Conservation (phyloP, 495 filamentous ascomycete genomes). For the Articulospora tetracladia region DNA sequence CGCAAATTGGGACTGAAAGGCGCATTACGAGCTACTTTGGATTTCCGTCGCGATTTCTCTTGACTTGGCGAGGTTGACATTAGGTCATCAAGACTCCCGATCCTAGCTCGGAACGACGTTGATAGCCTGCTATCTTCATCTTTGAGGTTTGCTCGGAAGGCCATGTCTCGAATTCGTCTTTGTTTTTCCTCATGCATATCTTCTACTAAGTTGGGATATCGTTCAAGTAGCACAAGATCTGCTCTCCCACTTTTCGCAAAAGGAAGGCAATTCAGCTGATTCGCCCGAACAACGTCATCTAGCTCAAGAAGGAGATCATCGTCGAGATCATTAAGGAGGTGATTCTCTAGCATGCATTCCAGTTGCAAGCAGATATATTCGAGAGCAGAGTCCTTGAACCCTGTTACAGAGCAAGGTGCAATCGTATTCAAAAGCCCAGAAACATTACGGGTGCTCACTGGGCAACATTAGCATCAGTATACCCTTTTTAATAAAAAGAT, state of each 20-base stretch:
- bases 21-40: constrained; percentile 42
- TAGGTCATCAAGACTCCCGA: constrained; percentile 54
- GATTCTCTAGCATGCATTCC: constrained; percentile 85
- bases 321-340: constrained; percentile 81
- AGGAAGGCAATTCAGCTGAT: constrained; percentile 72
- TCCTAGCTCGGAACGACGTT: constrained; percentile 40
- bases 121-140: constrained; percentile 55
- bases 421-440: constrained; percentile 79
- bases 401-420: constrained; percentile 71
- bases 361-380: constrained; percentile 91
- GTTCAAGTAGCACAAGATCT: constrained; percentile 64
- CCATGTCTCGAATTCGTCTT: constrained; percentile 44
- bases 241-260: constrained; percentile 71
- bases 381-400: constrained; percentile 83
- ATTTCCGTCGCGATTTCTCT: constrained; percentile 47
- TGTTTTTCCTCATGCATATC: constrained; percentile 50
- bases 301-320: constrained; percentile 75
- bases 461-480: constrained; percentile 12
- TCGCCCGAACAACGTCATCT: constrained; percentile 72
- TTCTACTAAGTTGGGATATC: constrained; percentile 55
- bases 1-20: constrained; percentile 57
- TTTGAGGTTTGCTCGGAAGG: constrained; percentile 52
- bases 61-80: constrained; percentile 44
- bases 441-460: constrained; percentile 81
- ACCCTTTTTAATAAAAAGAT: too few species aligned